Conservation (phyloP, 169 alveolate genomes). For the Plasmodium knowlesi region DNA sequence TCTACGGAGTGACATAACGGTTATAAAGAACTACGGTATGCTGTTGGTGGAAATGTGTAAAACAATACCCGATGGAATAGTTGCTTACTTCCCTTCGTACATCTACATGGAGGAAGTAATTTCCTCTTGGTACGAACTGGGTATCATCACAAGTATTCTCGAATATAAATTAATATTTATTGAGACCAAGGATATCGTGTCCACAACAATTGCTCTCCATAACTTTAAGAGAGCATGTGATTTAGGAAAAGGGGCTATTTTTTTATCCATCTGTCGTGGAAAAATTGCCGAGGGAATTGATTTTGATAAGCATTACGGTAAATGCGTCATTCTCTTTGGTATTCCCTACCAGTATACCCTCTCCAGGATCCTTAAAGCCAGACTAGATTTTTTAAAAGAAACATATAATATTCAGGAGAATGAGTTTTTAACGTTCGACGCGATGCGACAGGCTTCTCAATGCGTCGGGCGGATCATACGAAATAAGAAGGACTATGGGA, state of each 20-base stretch:
- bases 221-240: slow-evolving; percentile 97
- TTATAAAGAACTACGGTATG: slow-evolving; percentile 94
- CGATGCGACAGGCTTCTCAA: slow-evolving; percentile 98
- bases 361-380: slow-evolving; percentile 92
- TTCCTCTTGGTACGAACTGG: slow-evolving; percentile 96
- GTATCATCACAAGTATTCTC: slow-evolving; percentile 92
- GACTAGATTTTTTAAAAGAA: slow-evolving; percentile 88
- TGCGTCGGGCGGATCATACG: slow-evolving; percentile 98
- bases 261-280: slow-evolving; percentile 97
- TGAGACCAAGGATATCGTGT: slow-evolving; percentile 97
- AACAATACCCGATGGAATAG: slow-evolving; percentile 96
- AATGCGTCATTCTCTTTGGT: slow-evolving; percentile 97
- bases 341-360: slow-evolving; percentile 97
- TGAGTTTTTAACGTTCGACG: slow-evolving; percentile 98
- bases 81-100: slow-evolving; percentile 97
- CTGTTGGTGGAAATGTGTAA: slow-evolving; percentile 92
- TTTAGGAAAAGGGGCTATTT: slow-evolving; percentile 98
- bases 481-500: slow-evolving; percentile 93
- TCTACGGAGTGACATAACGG: slow-evolving; percentile 91
- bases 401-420: slow-evolving; percentile 93
- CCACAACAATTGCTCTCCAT: slow-evolving; percentile 94
- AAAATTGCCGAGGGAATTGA: slow-evolving; percentile 99
- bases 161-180: slow-evolving; percentile 95
- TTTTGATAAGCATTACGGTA: slow-evolving; percentile 98
- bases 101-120: slow-evolving; percentile 92